Evolutionary conservation across 2,329 filamentous ascomycete genomes (phyloP).

Genomic region (Sporothrix sp.): DNA sequence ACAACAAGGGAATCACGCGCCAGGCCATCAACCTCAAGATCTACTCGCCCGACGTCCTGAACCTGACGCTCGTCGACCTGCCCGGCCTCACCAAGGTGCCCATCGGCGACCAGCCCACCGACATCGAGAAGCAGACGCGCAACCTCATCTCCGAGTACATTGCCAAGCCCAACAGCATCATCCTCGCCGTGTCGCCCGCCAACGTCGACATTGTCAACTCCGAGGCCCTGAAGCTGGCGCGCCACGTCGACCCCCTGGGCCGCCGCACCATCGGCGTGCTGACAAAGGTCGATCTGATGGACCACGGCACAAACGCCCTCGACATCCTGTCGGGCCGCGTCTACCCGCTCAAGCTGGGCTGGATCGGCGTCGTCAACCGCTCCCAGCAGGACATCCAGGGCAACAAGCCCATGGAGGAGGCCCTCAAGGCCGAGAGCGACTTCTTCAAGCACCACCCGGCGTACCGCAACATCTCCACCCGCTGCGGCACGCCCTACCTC

Average conservation of each 20-base stretch:
- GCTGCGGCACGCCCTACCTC: constrained; percentile 88
- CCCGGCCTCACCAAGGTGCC: constrained; percentile 79
- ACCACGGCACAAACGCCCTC: constrained; percentile 95
- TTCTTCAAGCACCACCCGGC: constrained; percentile 97
- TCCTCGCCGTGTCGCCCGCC: constrained; percentile 88
- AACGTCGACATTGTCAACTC: constrained; percentile 99
- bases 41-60: constrained; percentile 96
- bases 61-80: constrained; percentile 90
- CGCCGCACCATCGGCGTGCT: constrained; percentile 97
- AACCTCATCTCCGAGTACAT: constrained; percentile 99
- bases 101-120: constrained; percentile 23
- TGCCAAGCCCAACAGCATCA: constrained; percentile 95
- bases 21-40: constrained; percentile 96
- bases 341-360: constrained; percentile 92
- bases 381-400: constrained; percentile 97
- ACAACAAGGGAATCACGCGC: constrained; percentile 92
- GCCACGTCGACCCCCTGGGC: constrained; percentile 94
- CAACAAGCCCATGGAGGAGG: constrained; percentile 89
- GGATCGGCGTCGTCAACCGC: constrained; percentile 95
- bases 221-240: constrained; percentile 88
- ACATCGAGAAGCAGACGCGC: constrained; percentile 61
- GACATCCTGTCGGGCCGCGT: constrained; percentile 96
- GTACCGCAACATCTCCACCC: constrained; percentile 87
- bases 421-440: constrained; percentile 77
- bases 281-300: constrained; percentile 97